These are phyloP conservation scores for Aspergillus versicolor DNA, from an alignment of 2,329 filamentous ascomycete species.

Conservation along the genomic window DNA sequence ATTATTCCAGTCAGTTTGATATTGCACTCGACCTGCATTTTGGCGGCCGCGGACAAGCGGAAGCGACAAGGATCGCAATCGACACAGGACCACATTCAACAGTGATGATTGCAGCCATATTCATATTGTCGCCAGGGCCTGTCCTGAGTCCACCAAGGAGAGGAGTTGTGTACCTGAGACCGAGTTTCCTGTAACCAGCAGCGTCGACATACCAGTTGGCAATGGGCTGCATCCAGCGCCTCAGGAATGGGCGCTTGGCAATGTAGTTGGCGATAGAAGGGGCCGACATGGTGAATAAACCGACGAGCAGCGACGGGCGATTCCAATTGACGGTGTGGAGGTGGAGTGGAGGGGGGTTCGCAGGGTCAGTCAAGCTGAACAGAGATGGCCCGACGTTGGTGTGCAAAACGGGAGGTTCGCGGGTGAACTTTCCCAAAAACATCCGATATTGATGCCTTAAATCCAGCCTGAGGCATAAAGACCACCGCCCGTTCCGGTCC, in stretches of 20 bases:
- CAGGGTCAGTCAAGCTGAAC: conserved; percentile 32
- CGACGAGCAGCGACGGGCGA: conserved; percentile 15
- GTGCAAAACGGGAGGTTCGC: conserved; percentile 40
- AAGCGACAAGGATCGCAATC: background rate
- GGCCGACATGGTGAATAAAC: conserved; percentile 62
- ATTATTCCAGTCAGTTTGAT: conserved; percentile 20
- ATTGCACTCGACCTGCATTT: conserved; percentile 3
- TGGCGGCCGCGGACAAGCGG: conserved; percentile 14
- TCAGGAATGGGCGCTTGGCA: conserved; percentile 81
- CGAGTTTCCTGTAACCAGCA: conserved; percentile 88
- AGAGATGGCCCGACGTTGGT: conserved; percentile 39
- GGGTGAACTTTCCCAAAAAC: conserved; percentile 31
- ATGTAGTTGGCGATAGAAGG: conserved; percentile 74
- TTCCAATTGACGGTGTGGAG: conserved; percentile 32
- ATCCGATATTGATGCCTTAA: conserved; percentile 17
- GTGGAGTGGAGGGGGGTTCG: conserved; percentile 24
- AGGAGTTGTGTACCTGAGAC: conserved; percentile 68
- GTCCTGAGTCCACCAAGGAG: conserved; percentile 13
- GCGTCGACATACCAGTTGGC: conserved; percentile 87
- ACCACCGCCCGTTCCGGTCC: background rate
- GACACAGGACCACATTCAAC: background rate
- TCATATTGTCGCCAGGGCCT: conserved; percentile 11
- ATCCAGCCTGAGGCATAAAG: conserved; percentile 15
- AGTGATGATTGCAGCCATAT: background rate
- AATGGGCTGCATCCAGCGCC: conserved; percentile 73